Evolutionary conservation across 1,139 yeast genomes (phyloP).

Genomic region (Saccharomyces hybrid): DNA sequence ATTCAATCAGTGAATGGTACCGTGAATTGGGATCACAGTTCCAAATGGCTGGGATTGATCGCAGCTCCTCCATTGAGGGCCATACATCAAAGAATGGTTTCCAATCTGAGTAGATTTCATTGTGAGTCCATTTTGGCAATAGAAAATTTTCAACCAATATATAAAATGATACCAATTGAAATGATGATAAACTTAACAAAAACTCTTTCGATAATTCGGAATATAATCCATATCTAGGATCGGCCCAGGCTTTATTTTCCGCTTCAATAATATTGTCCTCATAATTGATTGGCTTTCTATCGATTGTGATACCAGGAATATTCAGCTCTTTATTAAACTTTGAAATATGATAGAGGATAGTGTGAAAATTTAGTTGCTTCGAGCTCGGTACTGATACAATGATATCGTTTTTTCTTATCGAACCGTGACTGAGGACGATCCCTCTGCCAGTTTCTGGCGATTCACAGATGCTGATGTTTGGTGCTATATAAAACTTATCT

Average conservation of each 20-base stretch:
- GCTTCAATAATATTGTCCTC: conserved; percentile 7
- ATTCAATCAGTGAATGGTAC: conserved; percentile 10
- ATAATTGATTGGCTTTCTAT: conserved; percentile 13
- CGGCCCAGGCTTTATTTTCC: conserved; percentile 5
- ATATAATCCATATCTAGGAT: conserved; percentile 29
- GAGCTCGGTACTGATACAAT: conserved; percentile 53
- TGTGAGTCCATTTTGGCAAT: conserved; percentile 21
- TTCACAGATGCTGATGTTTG: conserved; percentile 28
- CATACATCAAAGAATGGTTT: conserved; percentile 52
- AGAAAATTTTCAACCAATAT: conserved; percentile 40
- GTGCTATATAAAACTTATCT: conserved; percentile 14
- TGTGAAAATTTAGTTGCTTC: conserved; percentile 52
- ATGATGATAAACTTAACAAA: conserved; percentile 28
- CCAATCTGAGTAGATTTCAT: conserved; percentile 48
- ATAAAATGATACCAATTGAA: conserved; percentile 41
- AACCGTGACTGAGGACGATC: conserved; percentile 37
- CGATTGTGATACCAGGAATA: conserved; percentile 19
- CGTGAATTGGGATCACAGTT: conserved; percentile 7
- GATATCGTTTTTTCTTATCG: conserved; percentile 37
- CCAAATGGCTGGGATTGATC: conserved; percentile 49
- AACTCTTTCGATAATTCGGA: conserved; percentile 15
- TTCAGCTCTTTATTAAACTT: conserved; percentile 29
- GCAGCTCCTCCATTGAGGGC: conserved; percentile 46
- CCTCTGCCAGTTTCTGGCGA: conserved; percentile 55
- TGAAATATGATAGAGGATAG: conserved; percentile 42